Base-by-base conservation (phyloP, 768 basidiomycete genomes). In the Suillus alpinus region DNA sequence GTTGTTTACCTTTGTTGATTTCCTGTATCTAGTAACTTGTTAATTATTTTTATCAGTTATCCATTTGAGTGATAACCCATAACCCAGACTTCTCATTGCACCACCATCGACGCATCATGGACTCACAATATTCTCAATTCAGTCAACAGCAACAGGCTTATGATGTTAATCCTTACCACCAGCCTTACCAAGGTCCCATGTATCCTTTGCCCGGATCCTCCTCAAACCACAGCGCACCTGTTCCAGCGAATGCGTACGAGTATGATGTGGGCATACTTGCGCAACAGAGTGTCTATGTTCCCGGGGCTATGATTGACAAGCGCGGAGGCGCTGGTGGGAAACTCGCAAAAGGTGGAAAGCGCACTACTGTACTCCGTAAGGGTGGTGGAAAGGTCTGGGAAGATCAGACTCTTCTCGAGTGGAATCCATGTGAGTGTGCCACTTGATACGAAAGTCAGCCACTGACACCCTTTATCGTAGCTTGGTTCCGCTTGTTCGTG, bases 311-410 rank as follows among this genome's bases (percentile, higher is more conserved):
- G 84, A 89, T 91, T 50, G 92, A 94, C 69, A 92, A 92, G 70
- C 85, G 89, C 51, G 90, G 92, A 34, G 91, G 92, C 12, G 84
- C 92, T 3, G 91, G 91, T 51, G 91, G 92, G 3, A 92, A 92
- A 72, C 77, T 93, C 50, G 89, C 89, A 0, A 94, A 94, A 72
- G 93, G 93, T 53, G 91, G 92, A 44, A 97, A 98, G 77, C 80
- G 96, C 62, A 89, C 87, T 52, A 99, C 97, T 3, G 97, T 99
- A 10, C 76, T 99, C 52, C 83, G 97, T 57, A 98, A 98, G 75
- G 96, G 95, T 6, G 96, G 84, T 58, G 97, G 97, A 37, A 95
- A 94, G 77, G 88, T 92, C 26, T 99, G 97, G 97, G 97, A 99
- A 74, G 97, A 99, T 73, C 94, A 94, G 76, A 97, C 94, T 4